Conservation (phyloP, 2,329 filamentous ascomycete genomes). For the Neocucurbitaria cava region DNA sequence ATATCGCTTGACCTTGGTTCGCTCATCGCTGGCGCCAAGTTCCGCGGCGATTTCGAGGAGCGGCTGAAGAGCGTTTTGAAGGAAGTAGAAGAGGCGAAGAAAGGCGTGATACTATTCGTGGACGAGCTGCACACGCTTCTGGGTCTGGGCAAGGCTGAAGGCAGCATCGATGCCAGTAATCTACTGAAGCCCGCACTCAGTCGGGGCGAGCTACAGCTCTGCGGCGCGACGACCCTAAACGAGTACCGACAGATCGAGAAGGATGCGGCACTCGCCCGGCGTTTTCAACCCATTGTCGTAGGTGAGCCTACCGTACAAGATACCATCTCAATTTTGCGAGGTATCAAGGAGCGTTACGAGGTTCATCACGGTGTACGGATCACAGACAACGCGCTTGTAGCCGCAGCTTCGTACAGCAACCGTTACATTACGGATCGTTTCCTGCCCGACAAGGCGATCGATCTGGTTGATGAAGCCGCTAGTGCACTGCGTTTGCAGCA, state of each 20-base stretch:
- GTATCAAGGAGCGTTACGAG: conserved; percentile 97
- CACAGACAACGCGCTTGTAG: conserved; percentile 88
- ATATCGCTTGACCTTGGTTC: conserved; percentile 87
- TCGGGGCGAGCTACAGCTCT: conserved; percentile 91
- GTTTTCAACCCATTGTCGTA: conserved; percentile 95
- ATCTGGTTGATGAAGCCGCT: conserved; percentile 94
- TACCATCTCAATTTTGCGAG: conserved; percentile 92
- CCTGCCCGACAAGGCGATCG: conserved; percentile 95
- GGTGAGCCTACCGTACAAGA: conserved; percentile 89
- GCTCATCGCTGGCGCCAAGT: conserved; percentile 94
- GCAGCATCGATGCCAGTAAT: conserved; percentile 95
- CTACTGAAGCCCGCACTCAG: conserved; percentile 92
- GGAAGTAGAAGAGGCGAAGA: conserved; percentile 88
- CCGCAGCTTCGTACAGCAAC: conserved; percentile 90
- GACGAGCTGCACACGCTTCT: conserved; percentile 93
- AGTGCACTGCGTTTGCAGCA: conserved; percentile 90
- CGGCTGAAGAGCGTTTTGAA: conserved; percentile 87
- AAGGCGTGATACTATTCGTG: conserved; percentile 91
- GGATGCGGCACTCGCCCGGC: conserved; percentile 87
- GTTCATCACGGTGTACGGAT: conserved; percentile 97
- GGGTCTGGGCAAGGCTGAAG: conserved; percentile 92
- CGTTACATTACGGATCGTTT: conserved; percentile 97
- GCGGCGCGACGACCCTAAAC: conserved; percentile 89
- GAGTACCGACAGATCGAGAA: conserved; percentile 96
- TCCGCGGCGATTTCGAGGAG: conserved; percentile 95